phyloP scores from a whole-genome alignment of 352 stramenopile species.

The Globisporangium camurandrum region DNA sequence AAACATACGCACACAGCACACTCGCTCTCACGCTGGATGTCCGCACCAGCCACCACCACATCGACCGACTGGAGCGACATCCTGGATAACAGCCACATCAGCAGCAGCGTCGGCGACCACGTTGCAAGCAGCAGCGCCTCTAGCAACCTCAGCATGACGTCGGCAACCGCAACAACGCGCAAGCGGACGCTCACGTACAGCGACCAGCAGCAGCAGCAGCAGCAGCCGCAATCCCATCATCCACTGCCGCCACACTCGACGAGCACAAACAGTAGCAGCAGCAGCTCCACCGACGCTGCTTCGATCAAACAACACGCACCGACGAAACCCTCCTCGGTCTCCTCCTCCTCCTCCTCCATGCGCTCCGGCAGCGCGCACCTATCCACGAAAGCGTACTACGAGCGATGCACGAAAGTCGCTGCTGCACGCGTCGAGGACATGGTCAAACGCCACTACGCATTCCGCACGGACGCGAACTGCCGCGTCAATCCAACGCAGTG shows the following conservation, averaged over 20 bases:
- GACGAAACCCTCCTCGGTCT: background rate
- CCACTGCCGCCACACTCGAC: background rate
- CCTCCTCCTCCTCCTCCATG: background rate
- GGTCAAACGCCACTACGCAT: conserved; percentile 12
- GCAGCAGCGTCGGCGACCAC: no score
- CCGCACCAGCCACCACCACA: no score
- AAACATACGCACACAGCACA: no score
- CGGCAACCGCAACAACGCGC: no score
- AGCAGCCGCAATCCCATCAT: conserved; percentile 1
- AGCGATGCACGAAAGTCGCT: conserved; percentile 9
- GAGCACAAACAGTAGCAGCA: background rate
- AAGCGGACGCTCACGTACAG: conserved; percentile 15
- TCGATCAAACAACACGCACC: conserved; percentile 8
- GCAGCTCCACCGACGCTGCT: background rate
- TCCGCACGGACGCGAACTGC: background rate
- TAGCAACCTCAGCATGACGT: no score
- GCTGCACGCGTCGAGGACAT: conserved; percentile 15
- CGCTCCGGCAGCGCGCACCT: background rate
- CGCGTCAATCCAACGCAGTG: conserved; percentile 9
- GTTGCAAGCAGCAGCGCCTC: no score
- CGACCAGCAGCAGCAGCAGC: background rate
- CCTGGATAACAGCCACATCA: no score
- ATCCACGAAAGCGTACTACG: conserved; percentile 8
- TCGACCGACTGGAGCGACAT: no score
- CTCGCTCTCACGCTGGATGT: no score